Conservation (phyloP, 2,329 filamentous ascomycete species). For the Epichloe aotearoae region DNA sequence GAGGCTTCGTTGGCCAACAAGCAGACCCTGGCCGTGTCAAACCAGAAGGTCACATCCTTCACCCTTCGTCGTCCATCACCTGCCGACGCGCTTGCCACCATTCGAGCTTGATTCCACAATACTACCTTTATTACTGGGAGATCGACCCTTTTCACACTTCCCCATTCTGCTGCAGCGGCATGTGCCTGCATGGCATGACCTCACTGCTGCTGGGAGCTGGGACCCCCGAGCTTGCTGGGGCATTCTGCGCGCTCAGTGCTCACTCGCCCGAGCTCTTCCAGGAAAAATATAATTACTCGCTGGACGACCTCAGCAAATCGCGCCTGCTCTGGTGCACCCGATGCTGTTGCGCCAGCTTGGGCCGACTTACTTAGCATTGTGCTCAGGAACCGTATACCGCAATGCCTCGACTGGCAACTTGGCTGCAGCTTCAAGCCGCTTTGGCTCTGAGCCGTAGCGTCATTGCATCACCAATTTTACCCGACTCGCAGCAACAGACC, state of each 20-base stretch:
- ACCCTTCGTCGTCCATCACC: neutral
- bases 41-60: neutral
- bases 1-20: neutral
- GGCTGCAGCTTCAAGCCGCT: constrained; percentile 17
- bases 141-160: neutral
- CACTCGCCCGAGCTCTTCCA: neutral
- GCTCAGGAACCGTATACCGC: neutral
- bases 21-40: neutral
- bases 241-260: too few relatives aligned
- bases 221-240: neutral
- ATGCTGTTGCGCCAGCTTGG: neutral
- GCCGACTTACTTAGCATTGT: neutral
- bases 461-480: constrained; percentile 12
- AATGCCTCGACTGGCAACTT: constrained; percentile 15
- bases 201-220: neutral
- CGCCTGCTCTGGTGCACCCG: neutral
- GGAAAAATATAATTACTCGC: neutral
- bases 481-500: constrained; percentile 8
- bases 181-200: constrained; percentile 1
- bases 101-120: neutral
- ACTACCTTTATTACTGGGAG: neutral
- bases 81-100: neutral
- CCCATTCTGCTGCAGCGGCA: neutral
- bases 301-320: neutral
- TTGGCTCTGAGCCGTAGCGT: constrained; percentile 11